Percentiles rank a stretch among this genome's conserved stretches.
These are phyloP conservation scores for Coffea humblotiana DNA, from an alignment of 305 asterid species.

Conservation along the genomic window DNA sequence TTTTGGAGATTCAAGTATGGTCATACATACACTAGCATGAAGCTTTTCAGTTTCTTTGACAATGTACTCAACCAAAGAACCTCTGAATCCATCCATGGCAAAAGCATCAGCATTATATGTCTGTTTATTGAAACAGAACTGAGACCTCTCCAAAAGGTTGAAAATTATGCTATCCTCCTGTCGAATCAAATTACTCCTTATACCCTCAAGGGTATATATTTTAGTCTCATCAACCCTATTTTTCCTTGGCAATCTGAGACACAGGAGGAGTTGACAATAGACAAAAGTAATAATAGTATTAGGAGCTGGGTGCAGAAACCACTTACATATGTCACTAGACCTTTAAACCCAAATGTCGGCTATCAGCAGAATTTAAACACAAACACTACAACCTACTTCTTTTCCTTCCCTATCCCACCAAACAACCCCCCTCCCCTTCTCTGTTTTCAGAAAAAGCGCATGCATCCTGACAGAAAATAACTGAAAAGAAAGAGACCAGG, in stretches of 20 bases:
- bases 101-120: conserved; percentile 65
- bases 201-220: conserved; percentile 73
- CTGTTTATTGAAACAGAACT: conserved; percentile 60
- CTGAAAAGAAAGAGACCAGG: not conserved
- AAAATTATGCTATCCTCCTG: conserved; percentile 93
- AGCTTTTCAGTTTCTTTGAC: conserved; percentile 87
- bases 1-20: not conserved
- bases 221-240: conserved; percentile 66
- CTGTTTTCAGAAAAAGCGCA: not conserved
- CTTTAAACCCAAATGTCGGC: not conserved
- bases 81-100: conserved; percentile 55
- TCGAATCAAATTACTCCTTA: conserved; percentile 66
- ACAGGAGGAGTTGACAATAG: conserved; percentile 3
- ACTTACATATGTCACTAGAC: not conserved
- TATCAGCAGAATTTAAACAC: not conserved
- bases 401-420: not conserved
- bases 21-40: conserved; percentile 57
- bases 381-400: not conserved
- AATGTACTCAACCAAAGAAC: conserved; percentile 82
- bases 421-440: not conserved
- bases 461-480: not conserved
- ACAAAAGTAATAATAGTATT: not conserved
- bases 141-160: conserved; percentile 85
- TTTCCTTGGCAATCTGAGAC: conserved; percentile 46
- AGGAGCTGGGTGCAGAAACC: not conserved